Base-by-base conservation (phyloP, 75 land plant species). In the Isoetes taiwanensis region DNA sequence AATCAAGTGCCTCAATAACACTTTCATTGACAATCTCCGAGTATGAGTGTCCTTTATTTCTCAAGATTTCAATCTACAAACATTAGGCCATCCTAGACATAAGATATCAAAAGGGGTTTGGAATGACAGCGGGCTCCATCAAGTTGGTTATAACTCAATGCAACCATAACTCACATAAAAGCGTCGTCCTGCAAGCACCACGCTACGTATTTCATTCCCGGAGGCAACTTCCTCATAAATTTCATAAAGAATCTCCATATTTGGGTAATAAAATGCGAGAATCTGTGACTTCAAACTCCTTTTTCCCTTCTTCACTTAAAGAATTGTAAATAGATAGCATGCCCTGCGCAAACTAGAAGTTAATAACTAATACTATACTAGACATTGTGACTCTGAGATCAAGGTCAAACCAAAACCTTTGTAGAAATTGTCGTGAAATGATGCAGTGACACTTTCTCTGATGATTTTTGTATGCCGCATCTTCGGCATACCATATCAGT, bases 161-260 rank as follows among this genome's bases (percentile, higher is more conserved):
- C n/a, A n/a, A n/a, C n/a, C n/a, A n/a, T 19, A 37, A 50, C 91
- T 61, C 66, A 91, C 94, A 62, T 71, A 78, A 43, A 86, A 91
- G 27, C 97, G 80, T 8, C 85, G 94, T 10, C 97, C 97, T 64
- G 97, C 97, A 71, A 91, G 53, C 30, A 91, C 97, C 34, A 91
- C 97, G 77, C 97, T 91, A 25, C 97, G 73, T 32, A 91, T 86
- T 61, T 91, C 97, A 69, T 83, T 91, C 2, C 97, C 85, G 67
- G 73, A 75, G 42, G 97, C 87, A n/a, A 91, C 97, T 72, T 91
- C 97, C 73, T 91, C 97, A 60, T 91, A 91, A 53, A 90, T 85
- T 64, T 91, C 97, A 60, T 91, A 91, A 34, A 86, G 68, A 24
- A 91, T 80, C 14, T 91, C 97, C 97, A 91, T 91, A 50, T 81